Evolutionary conservation across 495 filamentous ascomycete species (phyloP), one percentile per base, ranked within the genome.

Genomic region (Aspergillus cavernicola): DNA sequence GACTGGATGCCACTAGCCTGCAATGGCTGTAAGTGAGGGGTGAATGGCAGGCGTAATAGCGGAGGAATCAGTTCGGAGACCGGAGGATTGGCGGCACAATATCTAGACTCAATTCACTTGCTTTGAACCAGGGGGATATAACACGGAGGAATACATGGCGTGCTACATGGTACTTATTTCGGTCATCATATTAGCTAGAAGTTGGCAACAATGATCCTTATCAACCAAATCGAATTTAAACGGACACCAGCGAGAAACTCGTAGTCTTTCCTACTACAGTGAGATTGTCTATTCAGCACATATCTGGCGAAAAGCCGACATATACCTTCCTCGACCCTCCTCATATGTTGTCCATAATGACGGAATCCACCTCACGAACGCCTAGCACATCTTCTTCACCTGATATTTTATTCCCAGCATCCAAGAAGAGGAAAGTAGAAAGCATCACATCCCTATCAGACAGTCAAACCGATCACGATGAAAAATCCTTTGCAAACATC

Each of bases 381-480:
- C 31, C 50, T 11, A 53, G 50, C 42, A 35, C 39, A 26, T 36
- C 50, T 24, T 45, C 50, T 13, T 44, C 39, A 13, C 20, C 51
- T 0, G 51, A 24, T 16, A 12, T 29, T 13, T 10, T 16, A 12
- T 23, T 18, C 2, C 22, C 46, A 18, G 8, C 31, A 18, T 11
- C 28, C 26, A 46, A 36, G 18, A 37, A 37, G 19, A 6, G 20
- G 9, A 38, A 26, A 13, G 29, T 32, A 15, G 41, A 37, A 2
- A 53, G 51, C 32, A 36, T 46, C 20, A 33, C 52, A 8, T 50
- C 58, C 16, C 2, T 53, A 32, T 24, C 41, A 31, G 44, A 63
- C 19, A 16, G 8, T 15, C 45, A 48, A 6, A 16, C 19, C 28
- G 46, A 49, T 26, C n/a, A 3, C 1, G 32, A 49, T 2, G 46